Evolutionary conservation across 225 moss, liverwort and hornwort species (phyloP).

Genomic region (Neckera pumila): DNA sequence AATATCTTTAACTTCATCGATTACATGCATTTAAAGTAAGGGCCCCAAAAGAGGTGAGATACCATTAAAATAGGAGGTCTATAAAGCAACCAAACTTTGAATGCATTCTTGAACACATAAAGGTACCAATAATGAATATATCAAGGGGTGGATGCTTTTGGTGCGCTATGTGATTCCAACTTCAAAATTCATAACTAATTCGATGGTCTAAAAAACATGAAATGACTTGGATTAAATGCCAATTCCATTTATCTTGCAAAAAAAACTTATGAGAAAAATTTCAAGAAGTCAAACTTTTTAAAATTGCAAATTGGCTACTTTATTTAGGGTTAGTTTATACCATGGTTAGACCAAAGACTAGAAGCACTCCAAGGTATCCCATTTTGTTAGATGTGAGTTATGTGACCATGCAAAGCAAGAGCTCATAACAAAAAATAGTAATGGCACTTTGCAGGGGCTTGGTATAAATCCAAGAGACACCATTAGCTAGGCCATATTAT

Average conservation of each 20-base stretch:
- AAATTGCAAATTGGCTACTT: not conserved
- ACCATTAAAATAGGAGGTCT: not conserved
- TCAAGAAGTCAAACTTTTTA: not conserved
- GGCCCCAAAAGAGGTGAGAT: not conserved
- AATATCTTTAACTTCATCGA: not conserved
- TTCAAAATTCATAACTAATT: not conserved
- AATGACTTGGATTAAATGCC: not conserved
- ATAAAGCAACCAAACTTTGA: not conserved
- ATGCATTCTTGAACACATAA: too few species aligned
- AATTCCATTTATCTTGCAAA: not conserved
- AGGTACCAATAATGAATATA: not conserved
- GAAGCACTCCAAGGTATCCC: too few species aligned
- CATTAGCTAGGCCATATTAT: too few species aligned
- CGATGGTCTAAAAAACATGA: not conserved
- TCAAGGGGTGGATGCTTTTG: not conserved
- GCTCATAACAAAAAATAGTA: too few species aligned
- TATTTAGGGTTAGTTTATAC: too few species aligned
- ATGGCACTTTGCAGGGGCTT: too few species aligned
- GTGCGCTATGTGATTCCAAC: not conserved
- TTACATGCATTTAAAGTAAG: not conserved
- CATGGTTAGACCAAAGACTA: too few species aligned
- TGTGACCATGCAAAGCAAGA: too few species aligned
- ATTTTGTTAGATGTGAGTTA: too few species aligned
- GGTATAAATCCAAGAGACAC: too few species aligned
- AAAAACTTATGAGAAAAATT: too few species aligned